These are phyloP conservation scores for Tolypocladium album DNA, from an alignment of 2,329 filamentous ascomycete species.

Conservation along the genomic window DNA sequence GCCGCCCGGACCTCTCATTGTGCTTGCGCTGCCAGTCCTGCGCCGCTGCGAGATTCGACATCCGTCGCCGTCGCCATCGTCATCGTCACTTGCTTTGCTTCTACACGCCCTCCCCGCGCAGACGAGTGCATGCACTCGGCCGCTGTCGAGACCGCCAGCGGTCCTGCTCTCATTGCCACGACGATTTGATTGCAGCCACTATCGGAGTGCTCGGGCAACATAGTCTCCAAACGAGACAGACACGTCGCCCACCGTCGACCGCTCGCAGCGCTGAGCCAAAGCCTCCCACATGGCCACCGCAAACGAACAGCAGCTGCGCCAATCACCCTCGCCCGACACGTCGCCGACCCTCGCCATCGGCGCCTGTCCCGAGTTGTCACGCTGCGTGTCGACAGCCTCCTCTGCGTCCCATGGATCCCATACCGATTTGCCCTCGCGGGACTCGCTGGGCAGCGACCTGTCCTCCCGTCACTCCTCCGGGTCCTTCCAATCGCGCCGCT, in stretches of 20 bases:
- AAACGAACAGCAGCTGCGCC: conserved; percentile 17
- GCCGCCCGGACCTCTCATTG: too few species aligned
- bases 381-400: conserved; percentile 53
- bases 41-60: background rate
- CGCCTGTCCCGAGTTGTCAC: conserved; percentile 46
- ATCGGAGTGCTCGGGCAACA: background rate
- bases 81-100: background rate
- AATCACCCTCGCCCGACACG: conserved; percentile 43
- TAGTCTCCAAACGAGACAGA: background rate
- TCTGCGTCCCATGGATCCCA: conserved; percentile 47
- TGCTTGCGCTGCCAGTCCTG: background rate
- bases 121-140: background rate
- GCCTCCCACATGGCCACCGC: conserved; percentile 19
- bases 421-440: conserved; percentile 35
- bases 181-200: background rate
- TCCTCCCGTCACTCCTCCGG: conserved; percentile 51
- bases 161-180: background rate
- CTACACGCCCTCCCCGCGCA: background rate
- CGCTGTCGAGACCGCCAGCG: background rate
- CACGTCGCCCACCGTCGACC: background rate
- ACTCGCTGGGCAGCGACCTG: conserved; percentile 45
- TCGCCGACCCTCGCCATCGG: conserved; percentile 53
- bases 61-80: background rate
- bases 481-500: conserved; percentile 37
- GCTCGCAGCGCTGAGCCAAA: background rate